Evolutionary conservation across 306 rosid genomes (phyloP), one percentile per base, ranked within the genome.

Genomic region (Rubus idaeus): DNA sequence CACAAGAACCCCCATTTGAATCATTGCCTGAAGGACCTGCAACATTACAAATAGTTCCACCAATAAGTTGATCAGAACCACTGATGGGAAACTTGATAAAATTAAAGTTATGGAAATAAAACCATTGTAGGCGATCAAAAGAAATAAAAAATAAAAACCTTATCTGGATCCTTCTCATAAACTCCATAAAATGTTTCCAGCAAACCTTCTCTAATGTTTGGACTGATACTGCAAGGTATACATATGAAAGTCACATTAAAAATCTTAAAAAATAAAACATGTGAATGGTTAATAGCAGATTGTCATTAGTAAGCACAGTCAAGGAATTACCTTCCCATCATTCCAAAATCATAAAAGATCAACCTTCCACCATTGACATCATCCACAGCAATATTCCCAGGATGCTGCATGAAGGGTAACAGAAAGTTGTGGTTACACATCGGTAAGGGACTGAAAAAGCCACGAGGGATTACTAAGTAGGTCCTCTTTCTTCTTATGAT

Each of bases 1-100:
- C 89, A 92, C 99, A 84, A 96, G 99, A 85, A 96, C 98, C 60
- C 98, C 99, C 99, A 96, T 96, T 86, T 88, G 98, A 87, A 92
- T 65, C 99, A 96, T 96, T 84, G 99, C 89, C 75, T 89, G 92
- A 82, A 96, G 96, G 84, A 96, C 99, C 98, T 96, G 88, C 57
- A 87, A 57, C 70, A 78, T 70, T 49, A 74, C 45, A 80, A 62
- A 45, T 37, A 78, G 41, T 78, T 80, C 75, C 71, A 61, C 69
- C 64, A 77, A 73, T 80, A 73, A 83, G 75, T 74, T 76, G 23
- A 77, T 71, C 26, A 61, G 13, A 67, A 39, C 53, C 41, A 75
- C 64, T 51, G 52, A 83, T 4, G 57, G 52, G 51, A 46, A 52
- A 49, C 62, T 47, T 10, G 6, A 82, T 60, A 84, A 40, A 50